A percentile compares a stretch with the other conserved stretches of the same genome.
Evolutionary conservation across 202 grass and related monocot genomes (phyloP).

Genomic region (Musa balbisiana): DNA sequence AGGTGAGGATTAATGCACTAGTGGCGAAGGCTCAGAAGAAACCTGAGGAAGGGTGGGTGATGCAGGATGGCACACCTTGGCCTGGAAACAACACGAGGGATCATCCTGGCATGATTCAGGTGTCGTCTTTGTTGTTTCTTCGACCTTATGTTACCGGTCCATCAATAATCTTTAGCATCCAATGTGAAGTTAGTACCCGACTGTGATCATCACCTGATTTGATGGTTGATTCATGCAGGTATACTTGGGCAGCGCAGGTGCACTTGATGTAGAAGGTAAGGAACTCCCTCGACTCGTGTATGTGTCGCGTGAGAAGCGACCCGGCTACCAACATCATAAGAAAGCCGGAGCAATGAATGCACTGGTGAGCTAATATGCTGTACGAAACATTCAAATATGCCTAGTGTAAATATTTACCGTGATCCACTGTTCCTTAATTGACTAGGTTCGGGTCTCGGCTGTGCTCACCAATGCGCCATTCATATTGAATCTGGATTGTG

Average conservation of each 20-base stretch:
- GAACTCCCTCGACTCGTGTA: constrained; percentile 13
- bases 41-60: constrained; percentile 20
- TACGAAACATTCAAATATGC: not conserved
- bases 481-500: constrained; percentile 14
- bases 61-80: constrained; percentile 16
- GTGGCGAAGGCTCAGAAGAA: constrained; percentile 19
- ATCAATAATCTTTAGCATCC: not conserved
- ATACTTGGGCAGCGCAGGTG: constrained; percentile 13
- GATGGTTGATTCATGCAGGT: not conserved
- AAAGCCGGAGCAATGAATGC: constrained; percentile 16
- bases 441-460: constrained; percentile 5
- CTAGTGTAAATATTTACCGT: not conserved
- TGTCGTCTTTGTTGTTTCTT: not conserved
- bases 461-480: constrained; percentile 16
- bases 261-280: constrained; percentile 16
- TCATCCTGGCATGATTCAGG: constrained; percentile 17
- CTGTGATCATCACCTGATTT: too few relatives aligned
- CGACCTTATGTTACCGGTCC: too few relatives aligned
- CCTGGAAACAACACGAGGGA: constrained; percentile 17
- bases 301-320: constrained; percentile 15
- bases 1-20: constrained; percentile 13
- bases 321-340: constrained; percentile 9
- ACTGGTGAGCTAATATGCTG: not conserved
- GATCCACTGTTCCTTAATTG: not conserved
- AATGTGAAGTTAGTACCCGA: not conserved